A percentile compares a stretch with the other conserved stretches of the same genome.
Conservation (phyloP, 2,329 filamentous ascomycete genomes). For the Berkeleyomyces basicola region DNA sequence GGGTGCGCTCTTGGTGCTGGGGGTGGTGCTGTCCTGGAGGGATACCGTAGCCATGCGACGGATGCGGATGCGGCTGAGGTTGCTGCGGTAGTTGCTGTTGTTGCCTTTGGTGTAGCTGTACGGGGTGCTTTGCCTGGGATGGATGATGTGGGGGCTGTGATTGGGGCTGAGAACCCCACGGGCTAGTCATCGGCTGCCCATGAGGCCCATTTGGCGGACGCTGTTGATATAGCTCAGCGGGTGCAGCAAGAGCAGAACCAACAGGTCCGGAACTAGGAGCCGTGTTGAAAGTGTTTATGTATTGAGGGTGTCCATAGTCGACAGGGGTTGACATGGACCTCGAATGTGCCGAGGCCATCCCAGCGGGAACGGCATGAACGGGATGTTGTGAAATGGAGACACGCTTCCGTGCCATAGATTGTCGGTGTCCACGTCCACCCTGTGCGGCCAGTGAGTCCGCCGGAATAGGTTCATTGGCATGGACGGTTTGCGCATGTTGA, state of each 20-base stretch:
- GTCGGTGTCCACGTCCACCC: slow-evolving; percentile 64
- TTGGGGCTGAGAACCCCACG: not conserved
- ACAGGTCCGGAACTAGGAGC: slow-evolving; percentile 1
- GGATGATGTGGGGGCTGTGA: not conserved
- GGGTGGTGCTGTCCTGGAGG: slow-evolving; percentile 2
- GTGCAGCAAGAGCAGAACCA: not conserved
- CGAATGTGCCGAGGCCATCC: slow-evolving; percentile 3
- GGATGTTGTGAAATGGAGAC: slow-evolving; percentile 33
- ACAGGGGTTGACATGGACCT: slow-evolving; percentile 11
- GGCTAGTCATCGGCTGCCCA: not conserved
- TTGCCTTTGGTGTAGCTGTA: not conserved
- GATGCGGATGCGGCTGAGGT: slow-evolving; percentile 1
- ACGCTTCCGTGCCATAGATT: slow-evolving; percentile 43
- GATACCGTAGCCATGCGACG: slow-evolving; percentile 3
- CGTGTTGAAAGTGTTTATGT: slow-evolving; percentile 4
- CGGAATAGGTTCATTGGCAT: slow-evolving; percentile 94
- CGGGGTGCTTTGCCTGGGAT: not conserved
- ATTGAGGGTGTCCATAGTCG: slow-evolving; percentile 5
- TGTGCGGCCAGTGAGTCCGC: slow-evolving; percentile 77
- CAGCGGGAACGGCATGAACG: slow-evolving; percentile 36
- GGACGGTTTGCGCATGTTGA: slow-evolving; percentile 93
- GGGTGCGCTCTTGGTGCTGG: not conserved
- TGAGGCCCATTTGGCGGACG: not conserved
- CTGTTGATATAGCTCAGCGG: slow-evolving; percentile 3
- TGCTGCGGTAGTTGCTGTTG: not conserved